A percentile compares a stretch with the other conserved stretches of the same genome.
Evolutionary conservation across 805 yeast genomes (phyloP).

Genomic region (Novakomyces olei): DNA sequence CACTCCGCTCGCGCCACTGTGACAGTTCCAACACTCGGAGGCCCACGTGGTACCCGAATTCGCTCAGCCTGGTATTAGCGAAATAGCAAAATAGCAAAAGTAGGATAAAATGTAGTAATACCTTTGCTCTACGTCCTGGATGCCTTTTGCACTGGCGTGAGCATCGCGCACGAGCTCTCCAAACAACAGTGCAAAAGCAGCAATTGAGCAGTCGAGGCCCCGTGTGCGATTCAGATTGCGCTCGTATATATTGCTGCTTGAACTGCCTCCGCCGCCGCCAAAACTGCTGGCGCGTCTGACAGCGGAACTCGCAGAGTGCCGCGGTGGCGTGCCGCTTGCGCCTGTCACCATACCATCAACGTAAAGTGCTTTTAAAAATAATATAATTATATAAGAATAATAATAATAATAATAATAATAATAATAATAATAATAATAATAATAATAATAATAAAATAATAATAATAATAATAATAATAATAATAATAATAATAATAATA

Average conservation of each 20-base stretch:
- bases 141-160: slow-evolving; percentile 38
- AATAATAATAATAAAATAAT: no score
- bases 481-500: no score
- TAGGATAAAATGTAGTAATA: slow-evolving; percentile 1
- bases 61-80: slow-evolving; percentile 26
- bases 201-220: slow-evolving; percentile 41
- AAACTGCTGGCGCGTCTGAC: neutral
- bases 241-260: slow-evolving; percentile 31
- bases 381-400: no score
- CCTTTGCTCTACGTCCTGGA: slow-evolving; percentile 37
- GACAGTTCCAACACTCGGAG: slow-evolving; percentile 45
- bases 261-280: slow-evolving; percentile 1
- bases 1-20: slow-evolving; percentile 43
- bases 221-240: slow-evolving; percentile 37
- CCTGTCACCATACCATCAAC: no score
- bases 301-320: neutral
- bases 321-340: no score
- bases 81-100: neutral
- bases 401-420: no score
- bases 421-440: no score
- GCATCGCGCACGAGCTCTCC: slow-evolving; percentile 48
- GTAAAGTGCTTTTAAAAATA: no score
- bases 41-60: slow-evolving; percentile 61
- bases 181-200: slow-evolving; percentile 47
- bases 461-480: no score